Evolutionary conservation across 139 green algal species (phyloP), one percentile per base, ranked within the genome.

Genomic region (Micromonas pusilla): DNA sequence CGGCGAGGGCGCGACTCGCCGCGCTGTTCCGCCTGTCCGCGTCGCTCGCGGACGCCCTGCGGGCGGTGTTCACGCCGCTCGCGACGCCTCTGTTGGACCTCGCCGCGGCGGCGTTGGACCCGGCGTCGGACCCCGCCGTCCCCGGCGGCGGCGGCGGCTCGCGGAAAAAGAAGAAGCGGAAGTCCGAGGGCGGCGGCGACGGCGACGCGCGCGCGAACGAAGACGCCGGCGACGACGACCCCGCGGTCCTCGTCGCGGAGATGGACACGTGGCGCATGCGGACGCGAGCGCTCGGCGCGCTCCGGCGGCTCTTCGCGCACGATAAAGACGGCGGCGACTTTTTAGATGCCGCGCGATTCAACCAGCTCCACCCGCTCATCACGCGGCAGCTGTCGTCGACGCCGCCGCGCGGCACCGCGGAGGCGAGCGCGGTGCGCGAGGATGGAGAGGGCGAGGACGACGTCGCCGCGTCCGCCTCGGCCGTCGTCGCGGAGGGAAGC

Each of bases 221-320:
- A 31, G 31, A 36, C 23, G 65, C 2, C 2, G 31, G 23, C 26
- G 70, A 65, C 38, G 38, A 33, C 20, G 62, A 57, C 45, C 45
- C 45, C 45, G 45, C 45, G 9, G 45, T 16, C 9, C 9, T 57
- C 45, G 45, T 57, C 45, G 45, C 45, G 45, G 45, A 57, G 45
- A 23, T 70, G 62, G 62, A 70, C 26, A 33, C 62, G 62, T 78
- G 72, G 53, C 72, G 72, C 72, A 68, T 78, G 72, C 52, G 31
- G 3, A 57, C 36, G 4, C 62, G 21, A 1, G 28, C 53, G 30
- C 52, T 78, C 36, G 36, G 19, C 3, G 68, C 68, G 34, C 62
- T 78, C n/a, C 54, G 53, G 6, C 13, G 53, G 6, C 62, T 62
- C 33, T 78, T 67, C 52, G 25, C 23, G 33, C 62, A 78, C 72